Percentiles rank a stretch among this genome's conserved stretches.
Evolutionary conservation across 331 rosid genomes (phyloP).

Genomic region (Quercus phellos): DNA sequence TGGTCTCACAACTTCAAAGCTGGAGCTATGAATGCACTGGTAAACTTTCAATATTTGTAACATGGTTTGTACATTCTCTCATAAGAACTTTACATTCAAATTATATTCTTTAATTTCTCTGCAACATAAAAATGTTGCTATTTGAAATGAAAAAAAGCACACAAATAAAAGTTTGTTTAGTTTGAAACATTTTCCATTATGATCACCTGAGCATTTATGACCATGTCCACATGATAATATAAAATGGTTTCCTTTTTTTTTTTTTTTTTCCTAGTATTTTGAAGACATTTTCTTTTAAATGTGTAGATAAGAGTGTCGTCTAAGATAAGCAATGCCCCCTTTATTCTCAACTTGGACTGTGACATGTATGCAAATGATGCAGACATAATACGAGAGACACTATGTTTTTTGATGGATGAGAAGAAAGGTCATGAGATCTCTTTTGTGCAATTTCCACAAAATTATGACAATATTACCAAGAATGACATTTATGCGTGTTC

Average conservation of each 20-base stretch:
- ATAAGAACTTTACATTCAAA: too few relatives aligned
- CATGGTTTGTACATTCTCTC: background rate
- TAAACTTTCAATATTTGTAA: background rate
- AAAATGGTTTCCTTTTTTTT: too few relatives aligned
- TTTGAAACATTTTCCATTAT: too few relatives aligned
- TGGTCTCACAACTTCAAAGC: constrained; percentile 72
- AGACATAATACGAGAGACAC: too few relatives aligned
- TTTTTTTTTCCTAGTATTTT: background rate
- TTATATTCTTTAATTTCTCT: too few relatives aligned
- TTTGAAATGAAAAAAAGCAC: too few relatives aligned
- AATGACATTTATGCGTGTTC: constrained; percentile 40
- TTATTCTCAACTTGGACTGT: constrained; percentile 39
- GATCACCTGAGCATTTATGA: too few relatives aligned
- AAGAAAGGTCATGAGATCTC: too few relatives aligned
- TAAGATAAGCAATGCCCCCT: constrained; percentile 56
- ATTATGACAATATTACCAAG: constrained; percentile 33
- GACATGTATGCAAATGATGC: too few relatives aligned
- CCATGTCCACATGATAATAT: too few relatives aligned
- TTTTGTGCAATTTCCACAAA: constrained; percentile 45
- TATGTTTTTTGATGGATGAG: too few relatives aligned
- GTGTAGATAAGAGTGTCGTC: constrained; percentile 67
- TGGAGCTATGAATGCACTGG: constrained; percentile 71
- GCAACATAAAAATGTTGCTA: background rate
- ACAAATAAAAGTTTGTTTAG: too few relatives aligned
- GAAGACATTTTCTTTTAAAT: background rate